Base-by-base conservation (phyloP, 1,284 basidiomycete species). In the Athelia sp. region DNA sequence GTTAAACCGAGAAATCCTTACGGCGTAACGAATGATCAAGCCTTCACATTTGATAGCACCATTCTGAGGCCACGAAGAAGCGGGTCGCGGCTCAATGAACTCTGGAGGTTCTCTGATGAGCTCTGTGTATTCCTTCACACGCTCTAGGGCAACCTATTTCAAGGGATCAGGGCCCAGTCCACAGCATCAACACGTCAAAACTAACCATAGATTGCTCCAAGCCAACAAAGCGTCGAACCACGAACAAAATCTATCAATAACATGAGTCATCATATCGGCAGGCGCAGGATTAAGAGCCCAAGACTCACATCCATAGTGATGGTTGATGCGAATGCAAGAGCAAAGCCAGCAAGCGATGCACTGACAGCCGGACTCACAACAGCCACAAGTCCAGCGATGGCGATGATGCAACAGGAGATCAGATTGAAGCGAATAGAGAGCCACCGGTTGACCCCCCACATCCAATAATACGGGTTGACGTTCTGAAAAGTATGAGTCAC, bases 141-240 rank as follows among this genome's bases (percentile, higher is more conserved):
- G 85, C 66, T 98, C 95, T 44, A 98, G 73, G 14, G 91, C 92
- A 53, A 97, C 86, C 86, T 88, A 43, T n/a, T 53, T 22, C 50
- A n/a, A 36, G 43, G 22, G 34, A 29, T 29, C 26, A 29, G 26
- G 6, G 13, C 26, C 4, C 6, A 29, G 36, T n/a, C 36, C 19
- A 45, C 19, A 32, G 38, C 23, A 32, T 11, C 15, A 17, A 43
- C 11, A 47, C 4, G 38, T 24, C 4, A 38, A 3, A 22, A 51
- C 73, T 57, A 52, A 86, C 93, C 91, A 97, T 93, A 18, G 86
- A 87, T 65, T 97, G 92, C 63, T 97, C 93, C 17, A 97, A 72
- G 38, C 90, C 84, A 46, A 95, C 91, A 56, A 87, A 89, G 43
- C 84, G 76, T 34, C 84, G 76, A 26, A 84, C 74, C 70, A 73